Evolutionary conservation across 306 rosid genomes (phyloP).

Genomic region (Glycyrrhiza uralensis): DNA sequence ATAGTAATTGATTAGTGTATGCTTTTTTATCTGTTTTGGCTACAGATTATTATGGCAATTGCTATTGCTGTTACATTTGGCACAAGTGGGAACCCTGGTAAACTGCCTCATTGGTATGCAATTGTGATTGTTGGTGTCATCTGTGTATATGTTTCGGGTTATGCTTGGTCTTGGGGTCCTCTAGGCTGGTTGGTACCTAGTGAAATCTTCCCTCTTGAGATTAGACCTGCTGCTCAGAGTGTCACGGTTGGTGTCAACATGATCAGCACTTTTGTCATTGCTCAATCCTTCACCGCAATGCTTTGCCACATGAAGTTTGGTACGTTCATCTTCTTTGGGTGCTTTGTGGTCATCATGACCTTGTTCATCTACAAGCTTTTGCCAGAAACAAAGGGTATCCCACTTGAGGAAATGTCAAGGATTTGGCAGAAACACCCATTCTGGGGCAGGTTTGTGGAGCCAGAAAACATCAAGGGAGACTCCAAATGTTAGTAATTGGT

Average conservation of each 20-base stretch:
- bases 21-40: not conserved
- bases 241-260: slow-evolving; percentile 55
- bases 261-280: slow-evolving; percentile 63
- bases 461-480: not conserved
- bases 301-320: slow-evolving; percentile 70
- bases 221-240: slow-evolving; percentile 65
- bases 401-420: slow-evolving; percentile 61
- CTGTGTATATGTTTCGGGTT: slow-evolving; percentile 58
- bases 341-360: slow-evolving; percentile 53
- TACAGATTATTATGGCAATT: slow-evolving; percentile 50
- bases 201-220: slow-evolving; percentile 67
- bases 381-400: slow-evolving; percentile 73
- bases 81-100: slow-evolving; percentile 51
- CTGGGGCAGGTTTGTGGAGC: slow-evolving; percentile 50
- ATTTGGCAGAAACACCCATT: slow-evolving; percentile 60
- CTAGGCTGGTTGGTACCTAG: slow-evolving; percentile 83
- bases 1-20: not conserved
- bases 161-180: slow-evolving; percentile 91
- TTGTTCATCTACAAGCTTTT: slow-evolving; percentile 46
- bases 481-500: slow-evolving; percentile 3
- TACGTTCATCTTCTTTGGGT: slow-evolving; percentile 61
- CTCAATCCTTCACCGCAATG: slow-evolving; percentile 64
- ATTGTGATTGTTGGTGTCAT: slow-evolving; percentile 39
- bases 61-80: slow-evolving; percentile 64
- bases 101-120: slow-evolving; percentile 50